These are phyloP conservation scores for Cinnamomum chago DNA, from an alignment of 164 flowering plant genomes.

Conservation along the genomic window DNA sequence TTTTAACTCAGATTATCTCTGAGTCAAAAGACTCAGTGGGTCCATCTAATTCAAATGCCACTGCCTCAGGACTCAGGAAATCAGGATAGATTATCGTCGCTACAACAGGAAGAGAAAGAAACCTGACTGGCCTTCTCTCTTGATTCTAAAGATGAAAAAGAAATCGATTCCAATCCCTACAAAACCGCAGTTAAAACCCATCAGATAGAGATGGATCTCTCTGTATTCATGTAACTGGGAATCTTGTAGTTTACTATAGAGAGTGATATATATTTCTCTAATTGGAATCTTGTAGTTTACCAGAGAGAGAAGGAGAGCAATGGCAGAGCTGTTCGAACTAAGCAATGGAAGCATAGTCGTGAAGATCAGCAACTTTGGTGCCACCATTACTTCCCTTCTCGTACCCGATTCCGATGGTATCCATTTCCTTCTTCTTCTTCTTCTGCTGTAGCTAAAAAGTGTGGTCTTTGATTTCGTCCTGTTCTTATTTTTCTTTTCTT, in stretches of 20 bases:
- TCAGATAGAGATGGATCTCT: not conserved
- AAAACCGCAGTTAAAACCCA: not conserved
- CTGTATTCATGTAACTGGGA: too few species aligned
- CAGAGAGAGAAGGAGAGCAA: not conserved
- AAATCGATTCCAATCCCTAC: not conserved
- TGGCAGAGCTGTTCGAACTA: constrained; percentile 64
- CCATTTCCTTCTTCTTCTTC: not conserved
- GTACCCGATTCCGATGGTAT: constrained; percentile 80
- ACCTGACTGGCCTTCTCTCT: too few species aligned
- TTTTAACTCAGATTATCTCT: too few species aligned
- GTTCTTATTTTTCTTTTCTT: not conserved
- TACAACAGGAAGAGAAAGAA: too few species aligned
- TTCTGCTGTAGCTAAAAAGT: not conserved
- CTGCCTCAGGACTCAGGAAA: not conserved
- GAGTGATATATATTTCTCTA: too few species aligned
- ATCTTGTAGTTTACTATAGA: not conserved
- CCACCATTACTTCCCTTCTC: constrained; percentile 70
- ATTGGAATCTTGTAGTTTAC: too few species aligned
- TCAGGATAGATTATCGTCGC: too few species aligned
- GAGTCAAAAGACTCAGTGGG: too few species aligned
- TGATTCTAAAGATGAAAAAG: too few species aligned
- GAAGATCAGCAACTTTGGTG: constrained; percentile 68
- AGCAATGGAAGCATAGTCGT: constrained; percentile 78
- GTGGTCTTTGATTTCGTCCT: not conserved
- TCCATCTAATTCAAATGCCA: not conserved